A percentile compares a stretch with the other conserved stretches of the same genome.
These are phyloP conservation scores for Cladophialophora chaetospira DNA, from an alignment of 2,329 filamentous ascomycete genomes.

Conservation along the genomic window DNA sequence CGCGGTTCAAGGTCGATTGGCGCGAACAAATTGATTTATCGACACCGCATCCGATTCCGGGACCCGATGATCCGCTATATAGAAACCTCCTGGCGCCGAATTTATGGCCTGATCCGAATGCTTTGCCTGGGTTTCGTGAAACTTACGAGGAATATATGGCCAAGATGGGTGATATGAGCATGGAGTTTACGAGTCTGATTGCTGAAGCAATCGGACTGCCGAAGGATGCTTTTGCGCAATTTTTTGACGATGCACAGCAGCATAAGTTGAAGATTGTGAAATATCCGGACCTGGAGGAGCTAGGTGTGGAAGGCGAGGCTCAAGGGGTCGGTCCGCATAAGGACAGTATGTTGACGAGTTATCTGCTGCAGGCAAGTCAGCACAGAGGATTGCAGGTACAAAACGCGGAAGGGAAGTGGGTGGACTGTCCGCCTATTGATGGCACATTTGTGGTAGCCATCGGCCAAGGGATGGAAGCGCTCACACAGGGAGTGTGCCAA, in stretches of 20 bases:
- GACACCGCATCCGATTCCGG: conserved; percentile 71
- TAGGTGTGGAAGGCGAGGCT: conserved; percentile 53
- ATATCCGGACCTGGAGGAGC: conserved; percentile 72
- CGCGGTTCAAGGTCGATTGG: conserved; percentile 74
- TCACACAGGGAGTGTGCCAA: conserved; percentile 80
- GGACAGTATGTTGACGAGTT: conserved; percentile 76
- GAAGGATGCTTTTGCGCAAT: conserved; percentile 69
- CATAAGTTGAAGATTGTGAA: conserved; percentile 90
- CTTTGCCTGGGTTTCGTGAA: conserved; percentile 64
- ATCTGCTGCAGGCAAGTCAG: conserved; percentile 75
- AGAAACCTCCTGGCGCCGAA: conserved; percentile 74
- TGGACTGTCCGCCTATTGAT: conserved; percentile 74
- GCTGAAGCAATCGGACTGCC: conserved; percentile 80
- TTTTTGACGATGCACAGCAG: conserved; percentile 72
- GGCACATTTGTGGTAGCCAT: conserved; percentile 85
- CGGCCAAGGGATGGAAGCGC: conserved; percentile 81
- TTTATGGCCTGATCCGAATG: conserved; percentile 71
- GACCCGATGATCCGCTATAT: conserved; percentile 65
- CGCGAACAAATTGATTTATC: conserved; percentile 86
- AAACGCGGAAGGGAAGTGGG: conserved; percentile 75
- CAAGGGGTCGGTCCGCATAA: conserved; percentile 76
- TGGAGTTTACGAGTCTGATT: conserved; percentile 75
- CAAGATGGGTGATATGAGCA: conserved; percentile 71
- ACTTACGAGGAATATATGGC: conserved; percentile 74
- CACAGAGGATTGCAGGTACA: conserved; percentile 81